phyloP scores from a whole-genome alignment of 2,329 filamentous ascomycete species.

The Trichophyton benhamiae region DNA sequence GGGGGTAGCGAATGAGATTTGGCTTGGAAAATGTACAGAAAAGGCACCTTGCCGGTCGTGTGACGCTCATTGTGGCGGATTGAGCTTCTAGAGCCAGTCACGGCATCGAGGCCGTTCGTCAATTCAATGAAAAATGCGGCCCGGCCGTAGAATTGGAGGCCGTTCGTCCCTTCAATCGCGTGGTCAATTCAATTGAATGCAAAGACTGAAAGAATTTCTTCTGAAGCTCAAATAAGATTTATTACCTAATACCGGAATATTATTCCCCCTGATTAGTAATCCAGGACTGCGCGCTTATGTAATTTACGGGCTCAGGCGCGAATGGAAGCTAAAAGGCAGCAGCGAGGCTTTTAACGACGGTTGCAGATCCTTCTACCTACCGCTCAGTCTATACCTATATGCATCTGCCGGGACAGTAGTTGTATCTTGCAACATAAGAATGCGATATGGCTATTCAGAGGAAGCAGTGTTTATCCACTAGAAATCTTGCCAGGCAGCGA shows the following conservation, averaged over 20 bases:
- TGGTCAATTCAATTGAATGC: conserved; percentile 4
- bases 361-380: too few species aligned
- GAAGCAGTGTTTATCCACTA: too few species aligned
- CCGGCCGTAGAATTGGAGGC: conserved; percentile 1
- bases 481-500: too few species aligned
- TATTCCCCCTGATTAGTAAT: background rate
- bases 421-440: too few species aligned
- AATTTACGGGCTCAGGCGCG: too few species aligned
- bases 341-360: too few species aligned
- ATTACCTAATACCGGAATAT: background rate
- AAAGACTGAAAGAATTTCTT: conserved; percentile 2
- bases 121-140: conserved; percentile 7
- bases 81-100: conserved; percentile 19
- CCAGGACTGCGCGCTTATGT: too few species aligned
- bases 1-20: conserved; percentile 30
- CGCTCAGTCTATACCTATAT: too few species aligned
- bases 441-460: too few species aligned
- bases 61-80: conserved; percentile 35
- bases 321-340: too few species aligned
- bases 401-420: too few species aligned
- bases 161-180: background rate
- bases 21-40: conserved; percentile 38
- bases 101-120: background rate
- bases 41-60: conserved; percentile 39
- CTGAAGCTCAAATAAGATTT: conserved; percentile 1